Evolutionary conservation across 495 filamentous ascomycete genomes (phyloP), one percentile per base, ranked within the genome.

Genomic region (Lichenothelia convexa): DNA sequence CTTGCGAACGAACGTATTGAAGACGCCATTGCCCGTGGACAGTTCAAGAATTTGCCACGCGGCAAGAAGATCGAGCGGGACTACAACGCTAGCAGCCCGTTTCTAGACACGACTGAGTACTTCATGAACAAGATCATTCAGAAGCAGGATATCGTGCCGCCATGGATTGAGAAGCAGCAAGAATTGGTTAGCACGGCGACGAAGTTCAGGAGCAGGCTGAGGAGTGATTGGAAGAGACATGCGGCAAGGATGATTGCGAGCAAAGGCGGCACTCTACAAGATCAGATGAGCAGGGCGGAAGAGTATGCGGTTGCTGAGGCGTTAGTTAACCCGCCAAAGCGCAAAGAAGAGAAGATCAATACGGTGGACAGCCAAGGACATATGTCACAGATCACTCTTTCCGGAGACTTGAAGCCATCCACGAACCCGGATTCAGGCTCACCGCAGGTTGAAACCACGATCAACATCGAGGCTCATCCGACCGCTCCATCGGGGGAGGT

Each of bases 51-150:
- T 36, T 80, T 95, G 3, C 72, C 78, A 2, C 66, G 89, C 8
- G 89, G 89, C 0, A 80, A 81, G 45, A 75, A 71, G 11, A 64
- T 81, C 1, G 70, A 86, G 54, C 61, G 75, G 15, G 87, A 93
- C 50, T 61, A 83, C 35, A 75, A 82, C 47, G 80, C 80, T 2
- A 77, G 75, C 42, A 89, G 75, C 48, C 84, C 91, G 0, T 97
- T 89, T 51, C 67, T 95, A 22, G 85, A 95, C 52, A 95, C 89
- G 1, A 95, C 91, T 0, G 87, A 93, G 56, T 94, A 93, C 52
- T 81, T 95, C 45, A 77, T 97, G 75, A 97, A 97, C 54, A 92
- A 91, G 59, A 94, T 95, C 51, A 94, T 97, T 43, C 78, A 94
- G 58, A 78, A 80, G 38, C 89, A 97, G 53, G 89, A 80, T 7